Conservation (phyloP, 2,329 filamentous ascomycete genomes). For the Fusarium praegraminearum region DNA sequence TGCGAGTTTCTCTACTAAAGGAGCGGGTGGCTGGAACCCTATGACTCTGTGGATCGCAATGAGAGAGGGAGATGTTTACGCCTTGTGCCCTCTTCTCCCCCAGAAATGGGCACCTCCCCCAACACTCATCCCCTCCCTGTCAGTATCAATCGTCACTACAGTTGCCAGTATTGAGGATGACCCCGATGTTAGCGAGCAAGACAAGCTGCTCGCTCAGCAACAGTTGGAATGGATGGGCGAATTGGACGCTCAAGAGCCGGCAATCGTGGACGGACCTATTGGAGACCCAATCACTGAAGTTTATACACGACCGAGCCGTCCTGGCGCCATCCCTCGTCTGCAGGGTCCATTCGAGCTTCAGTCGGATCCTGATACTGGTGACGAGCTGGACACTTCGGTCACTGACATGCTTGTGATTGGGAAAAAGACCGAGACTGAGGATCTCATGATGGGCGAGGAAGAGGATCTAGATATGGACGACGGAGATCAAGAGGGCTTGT, state of each 20-base stretch:
- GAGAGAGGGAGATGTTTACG: constrained; percentile 92
- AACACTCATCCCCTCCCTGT: constrained; percentile 83
- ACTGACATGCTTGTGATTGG: constrained; percentile 74
- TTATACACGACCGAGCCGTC: constrained; percentile 67
- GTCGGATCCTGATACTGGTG: constrained; percentile 66
- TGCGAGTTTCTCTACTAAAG: constrained; percentile 78
- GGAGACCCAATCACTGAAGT: constrained; percentile 66
- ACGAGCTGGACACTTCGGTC: constrained; percentile 67
- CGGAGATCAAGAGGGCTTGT: constrained; percentile 69
- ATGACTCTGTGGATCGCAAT: constrained; percentile 99
- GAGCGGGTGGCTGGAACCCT: constrained; percentile 87
- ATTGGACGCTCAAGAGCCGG: constrained; percentile 71
- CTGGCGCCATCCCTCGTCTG: constrained; percentile 68
- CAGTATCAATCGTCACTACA: constrained; percentile 84
- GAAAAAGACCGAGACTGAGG: constrained; percentile 69
- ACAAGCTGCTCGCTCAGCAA: constrained; percentile 70
- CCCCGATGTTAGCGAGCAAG: constrained; percentile 62
- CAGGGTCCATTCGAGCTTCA: constrained; percentile 73
- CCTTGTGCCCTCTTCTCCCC: constrained; percentile 89
- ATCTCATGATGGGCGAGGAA: constrained; percentile 73
- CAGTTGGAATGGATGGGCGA: constrained; percentile 77
- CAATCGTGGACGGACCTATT: constrained; percentile 61
- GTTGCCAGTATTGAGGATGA: constrained; percentile 72
- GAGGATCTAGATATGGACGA: constrained; percentile 70
- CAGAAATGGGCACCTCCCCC: constrained; percentile 84